Evolutionary conservation across 129 eudicot species (phyloP).

Genomic region (Apium graveolens): DNA sequence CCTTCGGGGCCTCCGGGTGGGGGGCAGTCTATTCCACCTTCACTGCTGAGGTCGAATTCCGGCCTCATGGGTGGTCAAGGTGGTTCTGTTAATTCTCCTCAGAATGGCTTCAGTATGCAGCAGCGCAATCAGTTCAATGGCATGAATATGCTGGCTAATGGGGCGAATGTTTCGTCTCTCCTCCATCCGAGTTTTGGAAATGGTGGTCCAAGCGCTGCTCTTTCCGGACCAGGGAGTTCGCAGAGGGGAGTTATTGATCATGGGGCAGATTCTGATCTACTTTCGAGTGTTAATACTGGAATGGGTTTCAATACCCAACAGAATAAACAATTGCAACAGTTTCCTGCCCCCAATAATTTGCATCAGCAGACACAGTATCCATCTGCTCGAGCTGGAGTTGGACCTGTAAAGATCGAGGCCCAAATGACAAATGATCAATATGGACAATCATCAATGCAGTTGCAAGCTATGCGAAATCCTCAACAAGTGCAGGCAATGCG

Average conservation of each 20-base stretch:
- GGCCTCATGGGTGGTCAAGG: slow-evolving; percentile 81
- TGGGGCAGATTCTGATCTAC: slow-evolving; percentile 65
- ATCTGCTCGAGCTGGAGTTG: slow-evolving; percentile 48
- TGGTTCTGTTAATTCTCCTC: slow-evolving; percentile 51
- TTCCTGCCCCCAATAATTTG: slow-evolving; percentile 40
- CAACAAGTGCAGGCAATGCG: slow-evolving; percentile 74
- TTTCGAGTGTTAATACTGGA: slow-evolving; percentile 60
- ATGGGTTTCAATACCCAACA: too few species aligned
- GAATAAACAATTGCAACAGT: too few species aligned
- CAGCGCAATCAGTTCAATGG: slow-evolving; percentile 72
- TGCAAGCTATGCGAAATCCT: slow-evolving; percentile 64
- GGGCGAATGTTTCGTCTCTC: slow-evolving; percentile 67
- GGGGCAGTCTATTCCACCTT: slow-evolving; percentile 66
- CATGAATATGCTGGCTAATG: slow-evolving; percentile 84
- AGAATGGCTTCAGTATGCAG: slow-evolving; percentile 58
- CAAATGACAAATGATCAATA: slow-evolving; percentile 54
- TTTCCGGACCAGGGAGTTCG: slow-evolving; percentile 31
- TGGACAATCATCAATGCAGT: slow-evolving; percentile 45
- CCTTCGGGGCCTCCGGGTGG: slow-evolving; percentile 88
- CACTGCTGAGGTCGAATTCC: slow-evolving; percentile 75
- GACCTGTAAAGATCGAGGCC: slow-evolving; percentile 78
- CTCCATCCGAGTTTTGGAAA: slow-evolving; percentile 72
- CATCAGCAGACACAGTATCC: slow-evolving; percentile 50
- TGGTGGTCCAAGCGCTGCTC: slow-evolving; percentile 32
- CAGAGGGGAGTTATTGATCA: slow-evolving; percentile 57